phyloP scores from a whole-genome alignment of 1,284 basidiomycete genomes.

The Inonotus hispidus region DNA sequence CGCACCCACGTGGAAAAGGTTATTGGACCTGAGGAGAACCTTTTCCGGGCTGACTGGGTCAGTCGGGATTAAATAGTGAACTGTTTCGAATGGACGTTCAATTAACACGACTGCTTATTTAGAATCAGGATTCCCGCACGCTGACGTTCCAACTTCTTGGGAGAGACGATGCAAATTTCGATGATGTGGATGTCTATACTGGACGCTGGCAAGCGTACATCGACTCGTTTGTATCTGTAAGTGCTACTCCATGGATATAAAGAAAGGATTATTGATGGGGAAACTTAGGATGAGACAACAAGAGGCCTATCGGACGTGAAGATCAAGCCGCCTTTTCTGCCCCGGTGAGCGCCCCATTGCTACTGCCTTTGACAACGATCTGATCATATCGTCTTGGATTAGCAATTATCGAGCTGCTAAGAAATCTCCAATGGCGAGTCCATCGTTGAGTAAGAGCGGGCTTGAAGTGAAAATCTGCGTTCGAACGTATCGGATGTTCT shows the following conservation, averaged over 20 bases:
- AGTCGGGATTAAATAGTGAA: conserved; percentile 24
- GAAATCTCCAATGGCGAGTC: conserved; percentile 24
- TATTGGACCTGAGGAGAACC: conserved; percentile 83
- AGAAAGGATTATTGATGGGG: not conserved
- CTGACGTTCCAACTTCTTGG: conserved; percentile 85
- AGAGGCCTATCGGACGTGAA: conserved; percentile 45
- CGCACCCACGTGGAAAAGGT: conserved; percentile 80
- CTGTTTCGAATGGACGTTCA: not conserved
- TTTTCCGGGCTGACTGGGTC: conserved; percentile 93
- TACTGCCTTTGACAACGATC: conserved; percentile 27
- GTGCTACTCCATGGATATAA: conserved; percentile 26
- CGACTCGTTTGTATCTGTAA: conserved; percentile 78
- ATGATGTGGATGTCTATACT: conserved; percentile 79
- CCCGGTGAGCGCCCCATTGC: conserved; percentile 45
- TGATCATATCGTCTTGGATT: conserved; percentile 19
- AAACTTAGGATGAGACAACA: conserved; percentile 43
- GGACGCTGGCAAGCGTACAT: conserved; percentile 90
- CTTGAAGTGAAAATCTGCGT: conserved; percentile 83
- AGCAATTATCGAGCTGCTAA: conserved; percentile 24
- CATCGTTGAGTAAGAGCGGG: conserved; percentile 46
- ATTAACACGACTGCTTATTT: conserved; percentile 10
- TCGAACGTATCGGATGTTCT: conserved; percentile 83
- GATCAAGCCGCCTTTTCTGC: conserved; percentile 68
- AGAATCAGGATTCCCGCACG: conserved; percentile 67
- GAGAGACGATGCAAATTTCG: conserved; percentile 83